Evolutionary conservation across 1,284 basidiomycete genomes (phyloP).

Genomic region (Moniliophthora roreri): DNA sequence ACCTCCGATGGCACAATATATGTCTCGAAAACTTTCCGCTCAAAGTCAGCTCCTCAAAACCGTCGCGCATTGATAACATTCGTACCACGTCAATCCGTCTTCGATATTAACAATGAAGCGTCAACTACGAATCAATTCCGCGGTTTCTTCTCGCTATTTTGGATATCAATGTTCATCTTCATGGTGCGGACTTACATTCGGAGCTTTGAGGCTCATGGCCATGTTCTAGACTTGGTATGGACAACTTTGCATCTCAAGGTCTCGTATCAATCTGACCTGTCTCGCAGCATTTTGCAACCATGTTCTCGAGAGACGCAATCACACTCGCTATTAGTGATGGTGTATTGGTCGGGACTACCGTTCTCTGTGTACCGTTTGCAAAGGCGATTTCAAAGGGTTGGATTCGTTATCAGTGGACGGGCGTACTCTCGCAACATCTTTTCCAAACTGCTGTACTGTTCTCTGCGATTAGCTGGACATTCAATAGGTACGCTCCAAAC

Average conservation of each 20-base stretch:
- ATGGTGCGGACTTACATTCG: slow-evolving; percentile 76
- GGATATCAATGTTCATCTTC: slow-evolving; percentile 84
- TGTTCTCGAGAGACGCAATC: slow-evolving; percentile 87
- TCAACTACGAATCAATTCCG: slow-evolving; percentile 85
- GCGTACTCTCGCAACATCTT: slow-evolving; percentile 75
- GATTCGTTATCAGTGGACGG: slow-evolving; percentile 77
- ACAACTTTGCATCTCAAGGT: background rate
- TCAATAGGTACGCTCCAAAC: slow-evolving; percentile 55
- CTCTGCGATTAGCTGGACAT: slow-evolving; percentile 81
- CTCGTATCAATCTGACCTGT: background rate
- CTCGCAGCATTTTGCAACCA: slow-evolving; percentile 63
- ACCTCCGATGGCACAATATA: slow-evolving; percentile 67
- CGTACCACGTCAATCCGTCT: slow-evolving; percentile 78
- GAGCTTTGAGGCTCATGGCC: slow-evolving; percentile 76
- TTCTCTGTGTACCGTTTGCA: slow-evolving; percentile 82
- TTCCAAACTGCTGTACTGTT: slow-evolving; percentile 74
- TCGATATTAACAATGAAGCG: slow-evolving; percentile 78
- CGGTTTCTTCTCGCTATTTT: slow-evolving; percentile 93
- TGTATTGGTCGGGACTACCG: slow-evolving; percentile 76
- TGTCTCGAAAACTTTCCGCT: slow-evolving; percentile 73
- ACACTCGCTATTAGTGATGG: slow-evolving; percentile 85
- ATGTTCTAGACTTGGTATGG: slow-evolving; percentile 68
- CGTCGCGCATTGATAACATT: slow-evolving; percentile 80
- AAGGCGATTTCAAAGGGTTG: slow-evolving; percentile 74
- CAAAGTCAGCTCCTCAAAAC: slow-evolving; percentile 64